A percentile compares a stretch with the other conserved stretches of the same genome.
These are phyloP conservation scores for Cochlearia excelsa DNA, from an alignment of 345 rosid genomes.

Conservation along the genomic window DNA sequence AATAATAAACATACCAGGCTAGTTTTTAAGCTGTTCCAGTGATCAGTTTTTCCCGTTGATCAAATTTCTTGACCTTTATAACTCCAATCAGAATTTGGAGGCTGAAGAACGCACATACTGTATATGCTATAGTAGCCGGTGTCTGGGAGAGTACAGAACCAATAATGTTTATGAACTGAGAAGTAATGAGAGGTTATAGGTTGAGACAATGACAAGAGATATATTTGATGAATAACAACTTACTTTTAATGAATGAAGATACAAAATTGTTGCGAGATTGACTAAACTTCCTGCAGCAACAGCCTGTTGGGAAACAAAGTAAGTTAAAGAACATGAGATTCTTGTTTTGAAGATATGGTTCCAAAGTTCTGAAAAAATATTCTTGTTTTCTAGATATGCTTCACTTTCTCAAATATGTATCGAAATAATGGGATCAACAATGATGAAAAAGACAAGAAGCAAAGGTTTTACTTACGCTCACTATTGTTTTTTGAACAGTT, in stretches of 20 bases:
- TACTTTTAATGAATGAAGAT: constrained; percentile 78
- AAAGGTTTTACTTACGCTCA: constrained; percentile 59
- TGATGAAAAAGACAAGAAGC: too few species aligned
- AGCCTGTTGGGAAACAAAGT: constrained; percentile 47
- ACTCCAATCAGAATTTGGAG: constrained; percentile 78
- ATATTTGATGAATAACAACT: constrained; percentile 30
- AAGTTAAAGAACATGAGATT: background rate
- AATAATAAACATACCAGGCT: constrained; percentile 18
- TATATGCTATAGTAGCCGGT: constrained; percentile 68
- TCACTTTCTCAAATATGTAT: too few species aligned
- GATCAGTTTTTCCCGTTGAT: constrained; percentile 77
- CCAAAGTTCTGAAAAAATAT: too few species aligned
- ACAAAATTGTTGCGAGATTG: constrained; percentile 87
- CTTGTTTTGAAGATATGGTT: too few species aligned
- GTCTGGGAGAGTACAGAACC: constrained; percentile 41
- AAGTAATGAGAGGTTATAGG: constrained; percentile 1
- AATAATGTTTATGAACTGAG: constrained; percentile 3
- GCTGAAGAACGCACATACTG: constrained; percentile 68
- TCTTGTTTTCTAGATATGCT: too few species aligned
- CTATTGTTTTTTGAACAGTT: constrained; percentile 84
- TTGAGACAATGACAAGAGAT: background rate
- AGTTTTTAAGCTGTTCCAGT: constrained; percentile 76
- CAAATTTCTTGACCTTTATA: constrained; percentile 74
- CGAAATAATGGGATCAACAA: too few species aligned
- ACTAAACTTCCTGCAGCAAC: constrained; percentile 95